Base-by-base conservation (phyloP, 345 rosid species). In the Excoecaria agallocha region DNA sequence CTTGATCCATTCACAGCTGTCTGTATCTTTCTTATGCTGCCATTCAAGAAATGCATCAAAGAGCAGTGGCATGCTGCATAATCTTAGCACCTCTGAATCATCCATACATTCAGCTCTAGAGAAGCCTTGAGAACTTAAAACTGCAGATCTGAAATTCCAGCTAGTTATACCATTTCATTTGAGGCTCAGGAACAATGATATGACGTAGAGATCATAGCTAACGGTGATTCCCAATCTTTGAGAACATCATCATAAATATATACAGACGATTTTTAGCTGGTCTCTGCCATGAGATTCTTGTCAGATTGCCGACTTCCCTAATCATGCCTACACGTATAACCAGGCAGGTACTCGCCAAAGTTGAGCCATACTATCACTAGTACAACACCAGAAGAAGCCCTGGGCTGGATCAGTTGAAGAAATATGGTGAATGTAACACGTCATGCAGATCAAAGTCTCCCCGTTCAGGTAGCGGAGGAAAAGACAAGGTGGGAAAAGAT, bases 401-500 rank as follows among this genome's bases (percentile, higher is more conserved):
- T 56, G 15, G 68, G 56, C 45, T 41, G 8, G 67, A 74, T 86
- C 79, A 96, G 86, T 93, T 96, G 91, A 96, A 96, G 84, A 96
- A 96, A 80, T 96, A 96, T 20, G 99, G 88, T 1, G 98, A 96
- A 38, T 86, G 79, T 43, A 96, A 74, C 76, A 96, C 99, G 9
- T 89, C 89, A 45, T 79, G 82, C 38, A 93, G 82, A 80, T 96
- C 90, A 70, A 93, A 91, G 77, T 93, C 95, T 73, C 99, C 97
- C 65, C 96, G 85, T 74, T 89, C 93, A 2, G 99, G 99, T 66
- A 93, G 76, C 0, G 89, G 83, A n/a, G 98, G 98, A 72, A 93
- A 93, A 4, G 79, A 68, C 63, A 88, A 77, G 24, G 83, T 43
- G n/a, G 99, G 98, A 68, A 90, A 91, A 41, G 94, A 87, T 74